These are phyloP conservation scores for Populus pruinosa DNA, from an alignment of 345 rosid genomes.

Conservation along the genomic window DNA sequence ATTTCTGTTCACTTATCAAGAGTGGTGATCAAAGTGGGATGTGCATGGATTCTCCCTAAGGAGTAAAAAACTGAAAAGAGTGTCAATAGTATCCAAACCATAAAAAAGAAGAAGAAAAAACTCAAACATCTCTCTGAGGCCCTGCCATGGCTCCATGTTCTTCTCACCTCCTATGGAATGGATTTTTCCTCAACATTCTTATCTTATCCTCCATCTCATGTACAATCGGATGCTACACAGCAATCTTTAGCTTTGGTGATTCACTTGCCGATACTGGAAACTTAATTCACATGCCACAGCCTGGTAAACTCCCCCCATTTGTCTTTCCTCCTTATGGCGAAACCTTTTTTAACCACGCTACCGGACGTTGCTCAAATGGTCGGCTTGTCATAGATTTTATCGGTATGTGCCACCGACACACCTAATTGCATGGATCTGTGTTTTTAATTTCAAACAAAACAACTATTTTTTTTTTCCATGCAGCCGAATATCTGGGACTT, in stretches of 20 bases:
- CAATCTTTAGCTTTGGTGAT: conserved; percentile 61
- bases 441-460: too few relatives aligned
- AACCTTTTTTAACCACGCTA: conserved; percentile 40
- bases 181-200: not conserved
- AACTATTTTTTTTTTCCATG: not conserved
- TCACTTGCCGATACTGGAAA: conserved; percentile 55
- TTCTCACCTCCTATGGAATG: not conserved
- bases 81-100: not conserved
- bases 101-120: too few relatives aligned
- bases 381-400: conserved; percentile 54
- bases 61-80: not conserved
- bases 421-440: not conserved
- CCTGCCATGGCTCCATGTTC: not conserved
- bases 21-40: too few relatives aligned
- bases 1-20: too few relatives aligned
- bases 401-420: conserved; percentile 20
- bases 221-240: conserved; percentile 7
- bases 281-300: conserved; percentile 13
- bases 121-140: too few relatives aligned
- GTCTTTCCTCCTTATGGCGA: conserved; percentile 44
- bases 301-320: conserved; percentile 12
- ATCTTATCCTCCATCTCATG: not conserved
- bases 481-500: conserved; percentile 42
- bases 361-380: conserved; percentile 51
- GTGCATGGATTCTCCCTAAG: too few relatives aligned